Conservation (phyloP, 2,329 filamentous ascomycete species). For the Sporothrix pallida region DNA sequence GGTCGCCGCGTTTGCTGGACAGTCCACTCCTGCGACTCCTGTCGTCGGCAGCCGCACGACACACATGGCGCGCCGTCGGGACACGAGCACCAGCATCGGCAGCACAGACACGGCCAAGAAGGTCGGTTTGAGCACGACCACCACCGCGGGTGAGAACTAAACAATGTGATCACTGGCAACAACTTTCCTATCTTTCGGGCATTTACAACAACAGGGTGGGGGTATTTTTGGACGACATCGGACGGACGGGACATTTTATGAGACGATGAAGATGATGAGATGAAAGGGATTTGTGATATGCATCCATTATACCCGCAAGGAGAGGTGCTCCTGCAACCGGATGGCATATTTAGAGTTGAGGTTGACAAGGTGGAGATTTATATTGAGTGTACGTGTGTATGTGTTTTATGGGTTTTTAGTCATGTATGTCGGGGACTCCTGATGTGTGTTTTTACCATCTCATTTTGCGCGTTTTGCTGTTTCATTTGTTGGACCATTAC, state of each 20-base stretch:
- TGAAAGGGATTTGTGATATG: neutral
- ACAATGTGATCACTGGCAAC: neutral
- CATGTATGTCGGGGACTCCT: neutral
- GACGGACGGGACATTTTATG: neutral
- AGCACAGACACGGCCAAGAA: slow-evolving; percentile 71
- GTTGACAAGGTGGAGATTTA: neutral
- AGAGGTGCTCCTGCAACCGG: neutral
- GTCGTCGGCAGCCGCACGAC: slow-evolving; percentile 39
- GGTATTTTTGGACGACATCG: neutral
- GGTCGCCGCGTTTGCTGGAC: slow-evolving; percentile 38
- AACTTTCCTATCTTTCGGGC: neutral
- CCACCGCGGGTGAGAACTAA: neutral
- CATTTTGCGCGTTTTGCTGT: slow-evolving; percentile 3
- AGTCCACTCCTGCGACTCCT: neutral
- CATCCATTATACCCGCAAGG: slow-evolving; percentile 16
- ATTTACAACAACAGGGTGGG: neutral
- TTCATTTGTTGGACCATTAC: neutral
- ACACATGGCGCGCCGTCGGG: slow-evolving; percentile 53
- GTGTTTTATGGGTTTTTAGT: neutral
- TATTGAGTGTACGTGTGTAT: neutral
- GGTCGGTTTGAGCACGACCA: slow-evolving; percentile 42
- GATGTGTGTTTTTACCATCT: neutral
- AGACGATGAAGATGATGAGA: neutral
- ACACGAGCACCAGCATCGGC: slow-evolving; percentile 65
- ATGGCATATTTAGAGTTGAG: neutral